Base-by-base conservation (phyloP, 257 asterid genomes). In the Eustoma russellianum region DNA sequence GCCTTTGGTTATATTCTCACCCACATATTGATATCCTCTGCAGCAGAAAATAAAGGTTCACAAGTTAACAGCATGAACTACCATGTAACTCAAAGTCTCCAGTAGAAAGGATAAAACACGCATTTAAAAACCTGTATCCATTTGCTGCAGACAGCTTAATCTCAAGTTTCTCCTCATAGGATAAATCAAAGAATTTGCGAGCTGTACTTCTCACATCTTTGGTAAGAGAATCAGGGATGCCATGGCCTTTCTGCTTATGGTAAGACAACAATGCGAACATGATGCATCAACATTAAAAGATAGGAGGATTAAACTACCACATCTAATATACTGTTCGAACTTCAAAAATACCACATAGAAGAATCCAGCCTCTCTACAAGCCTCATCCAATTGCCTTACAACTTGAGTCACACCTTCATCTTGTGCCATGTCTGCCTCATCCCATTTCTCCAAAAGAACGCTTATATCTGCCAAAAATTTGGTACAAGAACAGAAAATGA, bases 21-120 rank as follows among this genome's bases (percentile, higher is more conserved):
- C 86, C 7, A 85, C 71, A 41, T 69, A 62, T 61, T 91, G 97
- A 76, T 91, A 91, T 33, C 98, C 98, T 73, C 98, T 91, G 83
- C 75, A 65, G 51, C 48, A 68, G 47, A 50, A 33, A 43, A 1
- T 56, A 30, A 19, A 17, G 28, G 2, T 17, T 3, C 6, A n/a
- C 1, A 34, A 13, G 33, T 41, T 24, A 24, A 46, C 47, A 44
- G n/a, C 17, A 5, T 5, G 59, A 61, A 16, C 13, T 50, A 60
- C 41, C 14, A 35, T 10, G 18, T 47, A 49, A 19, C 15, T 13
- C 18, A 33, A 58, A n/a, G 17, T 24, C 30, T 24, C 3, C 30
- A 24, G 2, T 33, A n/a, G 40, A 30, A 14, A n/a, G 44, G 14
- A 56, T 33, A 45, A 5, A 58, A 6, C 13, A 17, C 48, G 9